phyloP scores from a whole-genome alignment of 2,329 filamentous ascomycete genomes.

The Fusarium sp. region DNA sequence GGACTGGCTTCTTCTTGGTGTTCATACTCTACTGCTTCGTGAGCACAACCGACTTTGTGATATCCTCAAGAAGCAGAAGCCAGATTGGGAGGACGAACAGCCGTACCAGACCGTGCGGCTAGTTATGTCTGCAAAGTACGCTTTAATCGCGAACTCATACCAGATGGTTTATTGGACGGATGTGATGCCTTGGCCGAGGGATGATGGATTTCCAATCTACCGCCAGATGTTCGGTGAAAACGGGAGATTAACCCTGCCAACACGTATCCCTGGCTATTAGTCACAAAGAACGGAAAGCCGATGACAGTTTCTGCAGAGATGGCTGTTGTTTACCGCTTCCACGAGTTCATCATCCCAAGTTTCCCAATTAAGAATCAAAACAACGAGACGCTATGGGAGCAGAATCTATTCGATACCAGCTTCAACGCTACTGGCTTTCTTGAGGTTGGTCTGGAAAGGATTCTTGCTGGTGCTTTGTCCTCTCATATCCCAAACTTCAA shows the following conservation, averaged over 20 bases:
- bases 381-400: background rate
- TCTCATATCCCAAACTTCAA: background rate
- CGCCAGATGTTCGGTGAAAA: background rate
- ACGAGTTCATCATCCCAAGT: background rate
- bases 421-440: background rate
- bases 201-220: background rate
- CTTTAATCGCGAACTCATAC: background rate
- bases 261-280: background rate
- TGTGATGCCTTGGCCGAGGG: background rate
- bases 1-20: background rate
- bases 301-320: background rate
- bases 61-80: background rate
- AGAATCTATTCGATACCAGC: background rate
- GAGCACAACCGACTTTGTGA: background rate
- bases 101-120: background rate
- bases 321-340: background rate
- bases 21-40: background rate
- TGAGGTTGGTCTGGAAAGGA: fast-evolving
- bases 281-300: background rate
- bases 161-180: background rate
- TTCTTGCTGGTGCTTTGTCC: background rate
- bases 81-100: background rate
- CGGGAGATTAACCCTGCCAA: background rate
- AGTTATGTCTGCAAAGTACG: background rate
- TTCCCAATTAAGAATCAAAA: background rate